Percentiles rank a stretch among this genome's conserved stretches.
Conservation (phyloP, 2,329 filamentous ascomycete species). For the Raffaelea arxii region DNA sequence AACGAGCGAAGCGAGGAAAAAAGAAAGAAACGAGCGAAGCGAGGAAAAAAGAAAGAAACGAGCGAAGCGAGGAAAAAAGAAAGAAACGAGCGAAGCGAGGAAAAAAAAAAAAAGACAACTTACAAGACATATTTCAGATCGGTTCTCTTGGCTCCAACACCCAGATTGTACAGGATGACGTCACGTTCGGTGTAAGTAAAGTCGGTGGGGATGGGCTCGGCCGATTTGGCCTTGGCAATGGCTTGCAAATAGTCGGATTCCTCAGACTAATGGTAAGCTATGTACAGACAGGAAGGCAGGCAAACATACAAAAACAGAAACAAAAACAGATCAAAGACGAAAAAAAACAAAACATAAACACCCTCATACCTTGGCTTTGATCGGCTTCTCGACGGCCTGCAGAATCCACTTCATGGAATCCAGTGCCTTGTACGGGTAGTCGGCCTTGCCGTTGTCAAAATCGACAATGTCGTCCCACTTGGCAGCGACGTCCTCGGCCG, state of each 20-base stretch:
- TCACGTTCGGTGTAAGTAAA: constrained; percentile 83
- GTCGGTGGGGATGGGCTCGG: constrained; percentile 59
- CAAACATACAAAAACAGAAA: constrained; percentile 5
- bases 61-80: not conserved
- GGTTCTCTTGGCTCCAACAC: constrained; percentile 81
- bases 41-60: not conserved
- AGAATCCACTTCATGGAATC: constrained; percentile 68
- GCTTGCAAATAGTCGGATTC: constrained; percentile 52
- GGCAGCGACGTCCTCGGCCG: constrained; percentile 72
- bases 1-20: not conserved
- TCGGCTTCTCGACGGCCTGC: constrained; percentile 65
- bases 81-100: not conserved
- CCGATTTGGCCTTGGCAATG: constrained; percentile 67
- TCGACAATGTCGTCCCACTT: constrained; percentile 70
- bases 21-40: no score
- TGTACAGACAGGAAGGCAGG: no score
- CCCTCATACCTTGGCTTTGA: constrained; percentile 47
- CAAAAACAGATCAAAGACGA: constrained; percentile 7
- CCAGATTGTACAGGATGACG: constrained; percentile 90
- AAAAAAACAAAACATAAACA: constrained; percentile 14
- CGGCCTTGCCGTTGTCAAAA: constrained; percentile 80
- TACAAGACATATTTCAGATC: constrained; percentile 78
- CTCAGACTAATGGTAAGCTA: constrained; percentile 19
- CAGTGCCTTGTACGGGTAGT: constrained; percentile 71
- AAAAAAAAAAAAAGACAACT: constrained; percentile 13